Conservation (phyloP, 169 alveolate genomes). For the Plasmodium chabaudi region DNA sequence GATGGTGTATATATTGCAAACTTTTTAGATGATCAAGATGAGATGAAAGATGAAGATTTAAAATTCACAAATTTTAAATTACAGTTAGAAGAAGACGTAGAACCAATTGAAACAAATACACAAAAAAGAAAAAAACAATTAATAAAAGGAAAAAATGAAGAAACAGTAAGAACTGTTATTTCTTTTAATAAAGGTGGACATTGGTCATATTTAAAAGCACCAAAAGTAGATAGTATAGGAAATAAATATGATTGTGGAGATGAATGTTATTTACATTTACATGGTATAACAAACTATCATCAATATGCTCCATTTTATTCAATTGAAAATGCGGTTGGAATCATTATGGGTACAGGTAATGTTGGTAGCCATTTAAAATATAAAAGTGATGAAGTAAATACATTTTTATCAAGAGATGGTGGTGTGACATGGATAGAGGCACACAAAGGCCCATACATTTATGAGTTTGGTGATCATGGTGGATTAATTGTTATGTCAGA, state of each 20-base stretch:
- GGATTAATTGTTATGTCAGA: constrained; percentile 98
- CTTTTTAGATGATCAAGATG: constrained; percentile 89
- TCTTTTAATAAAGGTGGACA: constrained; percentile 98
- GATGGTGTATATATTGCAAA: constrained; percentile 98
- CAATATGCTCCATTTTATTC: constrained; percentile 96
- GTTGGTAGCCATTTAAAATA: constrained; percentile 93
- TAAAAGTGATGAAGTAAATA: constrained; percentile 91
- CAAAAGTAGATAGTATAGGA: constrained; percentile 94
- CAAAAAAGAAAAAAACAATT: constrained; percentile 79
- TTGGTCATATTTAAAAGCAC: constrained; percentile 97
- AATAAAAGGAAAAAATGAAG: constrained; percentile 82
- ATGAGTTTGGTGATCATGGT: constrained; percentile 99
- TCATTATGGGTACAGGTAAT: constrained; percentile 97
- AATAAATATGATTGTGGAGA: constrained; percentile 93
- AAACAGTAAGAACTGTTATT: constrained; percentile 91
- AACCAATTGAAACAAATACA: constrained; percentile 78
- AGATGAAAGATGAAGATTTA: constrained; percentile 34
- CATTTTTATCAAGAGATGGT: constrained; percentile 98
- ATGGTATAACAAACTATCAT: constrained; percentile 91
- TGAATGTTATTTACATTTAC: constrained; percentile 95
- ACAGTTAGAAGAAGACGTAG: constrained; percentile 77
- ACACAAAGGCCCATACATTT: constrained; percentile 97
- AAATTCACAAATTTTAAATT: constrained; percentile 68
- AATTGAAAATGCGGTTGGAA: constrained; percentile 96
- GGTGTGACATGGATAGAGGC: constrained; percentile 98